Base-by-base conservation (phyloP, 2,329 filamentous ascomycete species). In the Penicillium sp. region DNA sequence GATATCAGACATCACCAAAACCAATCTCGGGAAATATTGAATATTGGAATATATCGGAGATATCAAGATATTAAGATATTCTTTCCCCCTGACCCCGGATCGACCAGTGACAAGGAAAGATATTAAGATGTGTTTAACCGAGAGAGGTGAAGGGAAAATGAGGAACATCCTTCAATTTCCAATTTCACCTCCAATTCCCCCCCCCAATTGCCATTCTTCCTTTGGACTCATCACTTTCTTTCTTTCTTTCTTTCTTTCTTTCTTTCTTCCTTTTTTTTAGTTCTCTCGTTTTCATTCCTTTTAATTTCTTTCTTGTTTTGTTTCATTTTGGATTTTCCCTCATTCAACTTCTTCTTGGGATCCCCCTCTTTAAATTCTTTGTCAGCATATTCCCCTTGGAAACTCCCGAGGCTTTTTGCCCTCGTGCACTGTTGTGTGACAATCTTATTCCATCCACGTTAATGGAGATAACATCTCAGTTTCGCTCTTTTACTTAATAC, bases 81-180 rank as follows among this genome's bases (percentile, higher is more conserved):
- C 46, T 35, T 31, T 35, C 52, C 39, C 38, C 47, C 55, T 59
- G 57, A 66, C 62, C 63, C 63, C 63, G 59, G 63, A 66, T 66
- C 63, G 61, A 61, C 62, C n/a, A n/a, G n/a, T n/a, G n/a, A n/a
- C n/a, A n/a, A n/a, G n/a, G n/a, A n/a, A 26, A 26, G 38, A 31
- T 10, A 47, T 43, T 39, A 35, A 58, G 55, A 56, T 47, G 57
- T 61, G 60, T 29, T 55, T 56, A 52, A 22, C 63, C 63, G 63
- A 59, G 9, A 63, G 31, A 44, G 31, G 8, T 18, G 50, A 34
- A 52, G 16, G 24, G 22, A 43, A 34, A 22, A 29, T 18, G 16
- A 14, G 20, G 29, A 14, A 35, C 39, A 51, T 45, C 49, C 29
- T 29, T 2, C 29, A 29, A 29, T 9, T 14, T 10, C 18, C 20